A percentile compares a stretch with the other conserved stretches of the same genome.
Evolutionary conservation across 352 stramenopile genomes (phyloP).

Genomic region (Elongisporangium undulatum): DNA sequence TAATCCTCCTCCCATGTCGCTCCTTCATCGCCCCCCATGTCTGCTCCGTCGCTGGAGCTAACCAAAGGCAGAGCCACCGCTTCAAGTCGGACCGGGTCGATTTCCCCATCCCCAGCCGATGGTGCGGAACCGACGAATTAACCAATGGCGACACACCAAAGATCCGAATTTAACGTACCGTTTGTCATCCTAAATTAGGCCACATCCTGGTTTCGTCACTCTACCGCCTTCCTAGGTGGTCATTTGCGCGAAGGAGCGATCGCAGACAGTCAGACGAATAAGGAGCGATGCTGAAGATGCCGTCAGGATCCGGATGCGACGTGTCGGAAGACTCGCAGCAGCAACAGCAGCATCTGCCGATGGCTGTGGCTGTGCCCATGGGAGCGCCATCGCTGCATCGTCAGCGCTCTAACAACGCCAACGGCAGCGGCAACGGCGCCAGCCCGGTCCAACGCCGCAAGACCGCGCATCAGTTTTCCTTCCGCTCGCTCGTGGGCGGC

Average conservation of each 20-base stretch:
- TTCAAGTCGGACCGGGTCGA: neutral
- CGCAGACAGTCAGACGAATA: neutral
- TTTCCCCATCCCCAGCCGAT: neutral
- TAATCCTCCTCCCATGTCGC: neutral
- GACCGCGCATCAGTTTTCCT: conserved; percentile 72
- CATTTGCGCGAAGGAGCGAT: neutral
- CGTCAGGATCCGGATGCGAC: conserved; percentile 26
- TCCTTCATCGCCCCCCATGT: neutral
- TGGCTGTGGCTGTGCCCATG: conserved; percentile 49
- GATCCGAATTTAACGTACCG: neutral
- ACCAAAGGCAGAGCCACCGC: neutral
- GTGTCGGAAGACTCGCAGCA: conserved; percentile 16
- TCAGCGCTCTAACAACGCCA: conserved; percentile 13
- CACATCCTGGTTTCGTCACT: neutral
- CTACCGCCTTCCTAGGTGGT: neutral
- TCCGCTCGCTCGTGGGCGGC: conserved; percentile 55
- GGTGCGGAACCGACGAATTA: neutral
- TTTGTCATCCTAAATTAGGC: neutral
- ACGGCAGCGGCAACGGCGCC: neutral
- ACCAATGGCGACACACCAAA: neutral
- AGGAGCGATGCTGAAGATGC: conserved; percentile 35
- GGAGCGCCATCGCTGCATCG: conserved; percentile 24
- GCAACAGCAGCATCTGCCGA: conserved; percentile 49
- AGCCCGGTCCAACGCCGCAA: conserved; percentile 26
- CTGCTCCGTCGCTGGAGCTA: neutral